phyloP scores from a whole-genome alignment of 768 basidiomycete species.

The Bullera alba region DNA sequence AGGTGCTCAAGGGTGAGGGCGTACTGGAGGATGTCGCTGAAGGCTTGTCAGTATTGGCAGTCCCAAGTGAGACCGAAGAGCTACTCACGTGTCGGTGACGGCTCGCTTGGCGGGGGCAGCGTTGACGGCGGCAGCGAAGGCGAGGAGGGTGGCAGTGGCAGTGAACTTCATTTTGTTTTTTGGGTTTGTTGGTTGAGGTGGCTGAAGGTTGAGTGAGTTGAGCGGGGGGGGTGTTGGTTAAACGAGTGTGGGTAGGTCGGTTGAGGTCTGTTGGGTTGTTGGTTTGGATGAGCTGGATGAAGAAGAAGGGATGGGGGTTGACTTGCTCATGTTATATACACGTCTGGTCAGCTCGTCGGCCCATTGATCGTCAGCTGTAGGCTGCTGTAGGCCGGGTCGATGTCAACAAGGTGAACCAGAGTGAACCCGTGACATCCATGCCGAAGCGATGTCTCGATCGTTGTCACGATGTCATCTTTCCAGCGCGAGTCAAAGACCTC shows the following conservation, averaged over 20 bases:
- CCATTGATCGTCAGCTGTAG: no score
- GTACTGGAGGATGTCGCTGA: conserved; percentile 34
- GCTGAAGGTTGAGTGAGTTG: background rate
- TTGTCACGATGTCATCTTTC: no score
- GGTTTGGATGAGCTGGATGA: background rate
- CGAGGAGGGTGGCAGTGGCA: conserved; percentile 2
- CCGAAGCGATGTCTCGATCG: no score
- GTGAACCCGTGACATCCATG: no score
- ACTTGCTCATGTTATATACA: background rate
- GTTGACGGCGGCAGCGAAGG: conserved; percentile 12
- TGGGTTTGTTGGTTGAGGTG: no score
- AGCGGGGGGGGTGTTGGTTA: background rate
- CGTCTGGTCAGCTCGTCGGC: background rate
- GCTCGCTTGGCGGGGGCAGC: conserved; percentile 22
- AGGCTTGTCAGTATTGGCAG: background rate
- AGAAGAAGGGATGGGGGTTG: background rate
- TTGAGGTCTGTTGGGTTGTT: background rate
- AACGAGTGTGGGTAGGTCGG: background rate
- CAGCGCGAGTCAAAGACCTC: no score
- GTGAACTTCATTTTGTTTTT: conserved; percentile 5
- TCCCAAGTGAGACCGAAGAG: background rate
- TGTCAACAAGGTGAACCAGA: background rate
- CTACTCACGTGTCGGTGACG: conserved; percentile 23
- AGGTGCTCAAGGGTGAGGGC: conserved; percentile 46
- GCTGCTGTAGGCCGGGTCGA: no score